These are phyloP conservation scores for Wallacemonas sp. DNA, from an alignment of 208 protist genomes.

Conservation along the genomic window DNA sequence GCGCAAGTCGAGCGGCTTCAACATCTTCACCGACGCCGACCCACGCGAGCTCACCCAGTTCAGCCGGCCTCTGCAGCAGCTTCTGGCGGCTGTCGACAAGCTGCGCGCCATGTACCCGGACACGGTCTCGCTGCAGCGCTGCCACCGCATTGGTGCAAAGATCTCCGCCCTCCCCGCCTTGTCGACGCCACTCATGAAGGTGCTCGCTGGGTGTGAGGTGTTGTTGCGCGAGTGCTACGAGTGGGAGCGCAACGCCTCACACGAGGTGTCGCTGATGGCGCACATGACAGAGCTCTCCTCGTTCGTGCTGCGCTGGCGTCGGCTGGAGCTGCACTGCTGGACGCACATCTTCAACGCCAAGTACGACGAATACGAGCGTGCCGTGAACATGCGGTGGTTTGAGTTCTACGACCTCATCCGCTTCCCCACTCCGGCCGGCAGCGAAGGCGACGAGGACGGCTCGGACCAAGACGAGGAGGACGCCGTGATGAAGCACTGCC, in stretches of 20 bases:
- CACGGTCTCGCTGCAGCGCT: slow-evolving; percentile 85
- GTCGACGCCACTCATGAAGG: slow-evolving; percentile 91
- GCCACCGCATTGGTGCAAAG: slow-evolving; percentile 75
- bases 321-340: slow-evolving; percentile 97
- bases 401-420: slow-evolving; percentile 73
- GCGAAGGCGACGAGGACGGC: slow-evolving; percentile 14
- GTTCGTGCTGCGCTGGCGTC: slow-evolving; percentile 97
- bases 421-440: background rate
- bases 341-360: slow-evolving; percentile 85
- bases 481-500: slow-evolving; percentile 31
- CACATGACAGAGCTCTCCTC: slow-evolving; percentile 89
- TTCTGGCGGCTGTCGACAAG: slow-evolving; percentile 59
- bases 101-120: slow-evolving; percentile 91
- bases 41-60: slow-evolving; percentile 77
- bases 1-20: slow-evolving; percentile 64
- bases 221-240: slow-evolving; percentile 94
- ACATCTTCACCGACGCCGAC: slow-evolving; percentile 91
- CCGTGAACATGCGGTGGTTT: slow-evolving; percentile 77
- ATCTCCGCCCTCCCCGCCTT: slow-evolving; percentile 88
- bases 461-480: slow-evolving; percentile 29
- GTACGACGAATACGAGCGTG: slow-evolving; percentile 67
- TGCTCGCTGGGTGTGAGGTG: slow-evolving; percentile 95
- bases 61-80: slow-evolving; percentile 54
- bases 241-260: slow-evolving; percentile 95
- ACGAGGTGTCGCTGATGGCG: slow-evolving; percentile 83